A percentile compares a stretch with the other conserved stretches of the same genome.
These are phyloP conservation scores for Microthyrium microscopicum DNA, from an alignment of 2,329 filamentous ascomycete genomes.

Conservation along the genomic window DNA sequence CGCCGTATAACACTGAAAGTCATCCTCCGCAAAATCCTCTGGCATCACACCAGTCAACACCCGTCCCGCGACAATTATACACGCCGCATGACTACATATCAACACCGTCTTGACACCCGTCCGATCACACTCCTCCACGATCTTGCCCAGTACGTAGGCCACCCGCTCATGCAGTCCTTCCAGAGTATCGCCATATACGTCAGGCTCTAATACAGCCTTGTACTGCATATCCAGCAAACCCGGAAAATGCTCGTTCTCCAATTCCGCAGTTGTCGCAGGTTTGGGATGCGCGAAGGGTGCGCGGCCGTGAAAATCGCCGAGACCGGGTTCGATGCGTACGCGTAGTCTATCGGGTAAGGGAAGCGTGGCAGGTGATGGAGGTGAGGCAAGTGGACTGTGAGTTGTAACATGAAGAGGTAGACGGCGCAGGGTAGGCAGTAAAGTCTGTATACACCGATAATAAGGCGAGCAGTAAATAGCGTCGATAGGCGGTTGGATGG, in stretches of 20 bases:
- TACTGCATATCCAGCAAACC: constrained; percentile 27
- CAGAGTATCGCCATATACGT: constrained; percentile 58
- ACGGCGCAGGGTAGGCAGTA: constrained; percentile 19
- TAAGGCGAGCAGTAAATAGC: constrained; percentile 47
- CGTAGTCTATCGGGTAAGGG: not conserved
- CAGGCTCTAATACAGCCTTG: constrained; percentile 24
- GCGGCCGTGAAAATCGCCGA: constrained; percentile 59
- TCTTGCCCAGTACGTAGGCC: constrained; percentile 48
- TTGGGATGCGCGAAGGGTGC: constrained; percentile 68
- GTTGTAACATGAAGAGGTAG: not conserved
- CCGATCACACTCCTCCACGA: constrained; percentile 56
- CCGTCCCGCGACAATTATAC: constrained; percentile 72
- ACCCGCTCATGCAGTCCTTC: constrained; percentile 64
- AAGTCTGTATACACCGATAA: constrained; percentile 24
- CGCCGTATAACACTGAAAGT: constrained; percentile 76
- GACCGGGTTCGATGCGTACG: constrained; percentile 34
- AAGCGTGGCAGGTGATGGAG: too few species aligned
- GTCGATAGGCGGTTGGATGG: constrained; percentile 50
- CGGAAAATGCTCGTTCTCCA: constrained; percentile 50
- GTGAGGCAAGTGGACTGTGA: too few species aligned
- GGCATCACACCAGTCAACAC: constrained; percentile 67
- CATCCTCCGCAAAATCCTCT: constrained; percentile 50
- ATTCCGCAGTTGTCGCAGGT: constrained; percentile 46
- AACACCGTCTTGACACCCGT: constrained; percentile 50
- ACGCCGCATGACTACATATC: constrained; percentile 79